Evolutionary conservation across 441 rosid genomes (phyloP), one percentile per base, ranked within the genome.

Genomic region (Brassica hybrid): DNA sequence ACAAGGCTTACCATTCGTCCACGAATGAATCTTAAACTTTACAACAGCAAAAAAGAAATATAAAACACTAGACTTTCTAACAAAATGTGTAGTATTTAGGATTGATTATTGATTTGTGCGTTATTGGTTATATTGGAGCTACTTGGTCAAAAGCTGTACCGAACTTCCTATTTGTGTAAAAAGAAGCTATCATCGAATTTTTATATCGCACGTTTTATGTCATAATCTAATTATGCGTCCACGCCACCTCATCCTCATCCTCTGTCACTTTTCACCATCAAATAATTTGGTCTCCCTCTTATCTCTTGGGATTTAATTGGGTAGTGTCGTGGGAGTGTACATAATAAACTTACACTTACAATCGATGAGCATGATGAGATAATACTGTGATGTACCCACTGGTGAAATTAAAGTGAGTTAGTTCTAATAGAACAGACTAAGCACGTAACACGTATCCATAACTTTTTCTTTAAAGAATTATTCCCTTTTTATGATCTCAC

Each of bases 1-100:
- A n/a, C n/a, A n/a, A n/a, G n/a, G n/a, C n/a, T 23, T 52, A 52
- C 2, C 57, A 76, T 76, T 50, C 69, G 79, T 69, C 79, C 79
- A 76, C 74, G 74, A 48, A 62, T 48, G 21, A 34, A 14, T 32
- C 19, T 69, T 69, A 61, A 23, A 61, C 32, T 69, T 50, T 50
- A 48, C 54, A 48, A 13, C 54, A 48, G n/a, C 54, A 13, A 48
- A 48, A 48, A 48, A 48, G 16, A 48, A 48, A 48, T 48, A 5
- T 48, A 48, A 48, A 48, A 13, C 17, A 48, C 17, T 13, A 48
- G 3, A 30, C 21, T 23, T 11, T 19, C 43, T 48, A 63, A 73
- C 61, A 64, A 54, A 74, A 57, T 23, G 77, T 66, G 6, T 68
- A 8, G 3, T 18, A 19, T 17, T 1, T 21, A 50, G 19, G 64